These are phyloP conservation scores for Arthrobotrys iridis DNA, from an alignment of 2,329 filamentous ascomycete species.

Conservation along the genomic window DNA sequence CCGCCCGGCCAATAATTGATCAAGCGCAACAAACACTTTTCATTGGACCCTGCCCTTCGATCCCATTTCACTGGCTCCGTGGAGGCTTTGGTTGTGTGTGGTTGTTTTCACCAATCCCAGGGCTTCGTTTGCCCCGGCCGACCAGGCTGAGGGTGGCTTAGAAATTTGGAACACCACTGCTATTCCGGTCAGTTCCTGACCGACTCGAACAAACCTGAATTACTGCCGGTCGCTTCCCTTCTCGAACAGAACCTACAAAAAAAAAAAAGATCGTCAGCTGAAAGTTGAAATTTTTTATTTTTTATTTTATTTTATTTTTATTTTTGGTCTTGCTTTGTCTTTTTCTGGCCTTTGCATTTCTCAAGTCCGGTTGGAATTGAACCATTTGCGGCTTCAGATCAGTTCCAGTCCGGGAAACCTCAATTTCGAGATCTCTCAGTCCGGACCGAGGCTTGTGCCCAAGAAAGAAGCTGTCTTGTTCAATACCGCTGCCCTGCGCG, in stretches of 20 bases:
- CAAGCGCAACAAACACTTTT: slow-evolving; percentile 8
- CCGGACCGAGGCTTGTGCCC: slow-evolving; percentile 19
- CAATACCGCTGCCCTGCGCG: slow-evolving; percentile 19
- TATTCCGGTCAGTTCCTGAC: slow-evolving; percentile 28
- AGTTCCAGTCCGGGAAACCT: neutral
- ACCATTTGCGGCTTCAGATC: slow-evolving; percentile 15
- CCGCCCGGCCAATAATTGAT: slow-evolving; percentile 44
- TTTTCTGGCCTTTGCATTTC: no score
- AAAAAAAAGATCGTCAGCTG: slow-evolving; percentile 22
- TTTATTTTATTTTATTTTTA: neutral
- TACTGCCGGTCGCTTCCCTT: slow-evolving; percentile 5
- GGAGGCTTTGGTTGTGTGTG: slow-evolving; percentile 22
- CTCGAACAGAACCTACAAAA: neutral
- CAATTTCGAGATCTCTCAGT: neutral
- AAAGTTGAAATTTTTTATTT: neutral
- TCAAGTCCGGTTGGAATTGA: neutral
- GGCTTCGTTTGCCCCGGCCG: slow-evolving; percentile 37
- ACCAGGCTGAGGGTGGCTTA: slow-evolving; percentile 54
- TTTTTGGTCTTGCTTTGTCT: neutral
- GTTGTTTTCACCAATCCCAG: slow-evolving; percentile 50
- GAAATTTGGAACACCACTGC: slow-evolving; percentile 44
- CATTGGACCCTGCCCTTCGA: slow-evolving; percentile 38
- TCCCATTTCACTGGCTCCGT: slow-evolving; percentile 37
- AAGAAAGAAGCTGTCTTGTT: neutral
- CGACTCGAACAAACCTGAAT: no score